A percentile compares a stretch with the other conserved stretches of the same genome.
These are phyloP conservation scores for Amphirosellinia nigrospora DNA, from an alignment of 495 filamentous ascomycete genomes.

Conservation along the genomic window DNA sequence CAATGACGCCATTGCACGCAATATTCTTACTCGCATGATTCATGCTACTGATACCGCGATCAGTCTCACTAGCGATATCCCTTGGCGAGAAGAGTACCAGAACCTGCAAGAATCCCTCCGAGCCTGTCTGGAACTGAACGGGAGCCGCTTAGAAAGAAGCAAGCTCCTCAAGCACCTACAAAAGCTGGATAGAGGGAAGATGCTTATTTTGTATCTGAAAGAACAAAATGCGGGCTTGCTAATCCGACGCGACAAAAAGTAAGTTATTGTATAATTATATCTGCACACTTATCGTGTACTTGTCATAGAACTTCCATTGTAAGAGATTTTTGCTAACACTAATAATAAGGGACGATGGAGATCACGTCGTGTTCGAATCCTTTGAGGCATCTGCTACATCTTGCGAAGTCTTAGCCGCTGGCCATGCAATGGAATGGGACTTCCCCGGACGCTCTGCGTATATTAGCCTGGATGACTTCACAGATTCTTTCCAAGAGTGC, in stretches of 20 bases:
- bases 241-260: slow-evolving; percentile 49
- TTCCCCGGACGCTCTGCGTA: slow-evolving; percentile 48
- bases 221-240: slow-evolving; percentile 65
- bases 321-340: background rate
- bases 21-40: slow-evolving; percentile 46
- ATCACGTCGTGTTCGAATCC: slow-evolving; percentile 53
- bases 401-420: slow-evolving; percentile 48
- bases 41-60: slow-evolving; percentile 38
- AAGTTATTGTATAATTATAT: slow-evolving; percentile 34
- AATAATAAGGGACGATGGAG: slow-evolving; percentile 24
- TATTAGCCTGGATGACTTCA: slow-evolving; percentile 51
- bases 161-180: slow-evolving; percentile 45
- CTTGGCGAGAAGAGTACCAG: slow-evolving; percentile 39
- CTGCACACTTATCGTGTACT: slow-evolving; percentile 9
- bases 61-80: slow-evolving; percentile 20
- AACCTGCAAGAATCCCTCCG: slow-evolving; percentile 42
- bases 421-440: slow-evolving; percentile 46
- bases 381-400: slow-evolving; percentile 62
- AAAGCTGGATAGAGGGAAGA: slow-evolving; percentile 36
- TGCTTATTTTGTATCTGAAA: slow-evolving; percentile 55
- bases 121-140: slow-evolving; percentile 42
- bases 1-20: slow-evolving; percentile 44
- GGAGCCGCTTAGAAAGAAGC: slow-evolving; percentile 45
- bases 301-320: background rate
- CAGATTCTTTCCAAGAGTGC: slow-evolving; percentile 49